A percentile compares a stretch with the other conserved stretches of the same genome.
Evolutionary conservation across 2,329 filamentous ascomycete genomes (phyloP).

Genomic region (Venturia asperata): DNA sequence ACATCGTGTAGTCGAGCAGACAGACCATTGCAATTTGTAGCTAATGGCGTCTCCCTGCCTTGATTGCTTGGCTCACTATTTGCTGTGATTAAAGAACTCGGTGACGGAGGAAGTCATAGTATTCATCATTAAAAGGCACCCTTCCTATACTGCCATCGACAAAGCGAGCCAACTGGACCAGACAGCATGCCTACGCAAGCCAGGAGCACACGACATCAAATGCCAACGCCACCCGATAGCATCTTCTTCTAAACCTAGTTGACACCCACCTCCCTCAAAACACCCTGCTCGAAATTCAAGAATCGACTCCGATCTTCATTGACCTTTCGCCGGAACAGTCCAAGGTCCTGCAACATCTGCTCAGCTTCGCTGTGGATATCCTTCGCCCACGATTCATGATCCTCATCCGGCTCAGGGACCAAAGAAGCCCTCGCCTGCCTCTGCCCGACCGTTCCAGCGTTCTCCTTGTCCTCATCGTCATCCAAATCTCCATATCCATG

Average conservation of each 20-base stretch:
- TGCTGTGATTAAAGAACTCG: too few species aligned
- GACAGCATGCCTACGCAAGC: too few species aligned
- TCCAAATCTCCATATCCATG: slow-evolving; percentile 23
- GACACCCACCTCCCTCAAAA: background rate
- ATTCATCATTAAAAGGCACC: background rate
- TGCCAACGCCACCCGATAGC: background rate
- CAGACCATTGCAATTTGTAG: too few species aligned
- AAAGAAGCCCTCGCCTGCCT: slow-evolving; percentile 23
- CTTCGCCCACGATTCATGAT: slow-evolving; percentile 38
- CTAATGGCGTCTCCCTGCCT: too few species aligned
- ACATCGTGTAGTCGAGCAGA: too few species aligned
- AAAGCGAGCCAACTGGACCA: background rate
- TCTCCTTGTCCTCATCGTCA: slow-evolving; percentile 26
- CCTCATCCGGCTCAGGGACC: slow-evolving; percentile 29
- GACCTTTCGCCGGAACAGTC: slow-evolving; percentile 77
- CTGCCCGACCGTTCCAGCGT: slow-evolving; percentile 11
- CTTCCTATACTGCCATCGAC: background rate
- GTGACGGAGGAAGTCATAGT: background rate
- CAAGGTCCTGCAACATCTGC: slow-evolving; percentile 71
- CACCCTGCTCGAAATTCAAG: background rate
- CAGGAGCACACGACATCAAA: background rate
- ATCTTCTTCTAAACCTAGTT: background rate
- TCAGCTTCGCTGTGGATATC: slow-evolving; percentile 81
- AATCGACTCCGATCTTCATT: slow-evolving; percentile 71
- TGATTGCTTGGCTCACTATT: too few species aligned